Evolutionary conservation across 257 asterid species (phyloP).

Genomic region (Parsonsia alboflavescens): DNA sequence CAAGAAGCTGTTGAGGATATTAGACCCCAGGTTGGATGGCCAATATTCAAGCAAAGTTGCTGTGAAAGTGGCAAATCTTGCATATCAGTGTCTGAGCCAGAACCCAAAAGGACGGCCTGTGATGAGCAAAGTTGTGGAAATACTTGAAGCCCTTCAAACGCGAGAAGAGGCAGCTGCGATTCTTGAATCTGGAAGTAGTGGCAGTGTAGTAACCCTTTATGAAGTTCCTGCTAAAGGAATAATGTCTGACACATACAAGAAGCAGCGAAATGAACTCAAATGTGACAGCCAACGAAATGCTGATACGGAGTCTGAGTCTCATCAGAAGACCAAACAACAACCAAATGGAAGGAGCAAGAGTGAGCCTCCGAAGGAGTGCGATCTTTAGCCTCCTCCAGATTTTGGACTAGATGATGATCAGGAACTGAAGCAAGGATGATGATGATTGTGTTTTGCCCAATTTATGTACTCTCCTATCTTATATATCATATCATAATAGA

Average conservation of each 20-base stretch:
- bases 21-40: slow-evolving; percentile 90
- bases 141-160: slow-evolving; percentile 65
- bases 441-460: not conserved
- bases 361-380: slow-evolving; percentile 58
- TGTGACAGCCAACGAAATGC: slow-evolving; percentile 32
- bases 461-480: not conserved
- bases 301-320: slow-evolving; percentile 4
- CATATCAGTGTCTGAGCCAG: slow-evolving; percentile 90
- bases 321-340: slow-evolving; percentile 22
- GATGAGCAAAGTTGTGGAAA: slow-evolving; percentile 81
- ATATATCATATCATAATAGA: slow-evolving; percentile 2
- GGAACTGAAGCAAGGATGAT: slow-evolving; percentile 20
- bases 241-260: slow-evolving; percentile 12
- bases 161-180: slow-evolving; percentile 35
- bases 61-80: slow-evolving; percentile 70
- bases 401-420: slow-evolving; percentile 18
- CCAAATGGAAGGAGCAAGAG: slow-evolving; percentile 55
- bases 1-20: slow-evolving; percentile 64
- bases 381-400: slow-evolving; percentile 41
- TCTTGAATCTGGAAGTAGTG: slow-evolving; percentile 36
- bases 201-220: slow-evolving; percentile 47
- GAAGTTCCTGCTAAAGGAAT: slow-evolving; percentile 47
- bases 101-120: slow-evolving; percentile 87
- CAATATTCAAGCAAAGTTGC: slow-evolving; percentile 64
- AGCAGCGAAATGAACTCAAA: slow-evolving; percentile 8